Evolutionary conservation across 2,329 filamentous ascomycete genomes (phyloP), one percentile per base, ranked within the genome.

Genomic region (Pestalotiopsis sp.): DNA sequence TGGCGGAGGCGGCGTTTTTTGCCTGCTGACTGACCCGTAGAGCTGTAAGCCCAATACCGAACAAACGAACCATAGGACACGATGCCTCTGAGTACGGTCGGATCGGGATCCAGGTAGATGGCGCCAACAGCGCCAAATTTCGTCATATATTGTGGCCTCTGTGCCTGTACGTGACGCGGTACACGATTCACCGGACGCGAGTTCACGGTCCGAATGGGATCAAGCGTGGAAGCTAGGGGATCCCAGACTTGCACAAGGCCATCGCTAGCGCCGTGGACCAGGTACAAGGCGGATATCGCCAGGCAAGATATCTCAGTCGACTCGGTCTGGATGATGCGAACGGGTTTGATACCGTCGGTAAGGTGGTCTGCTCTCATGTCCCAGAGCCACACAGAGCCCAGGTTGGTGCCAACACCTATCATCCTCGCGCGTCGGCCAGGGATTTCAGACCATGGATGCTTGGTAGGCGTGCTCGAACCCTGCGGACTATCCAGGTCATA

Each of bases 181-280:
- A 95, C 92, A 36, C 94, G 90, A 7, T 92, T 91, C 1, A 93
- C 93, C 72, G 95, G 94, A 14, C 92, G 90, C 2, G 94, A 93
- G 77, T 97, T 95, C 66, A 99, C 85, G 0, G 94, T 98, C 52
- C 94, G 90, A 65, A 98, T 87, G 0, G 96, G 93, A 23, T 91
- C 90, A 20, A 86, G 81, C 0, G 87, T 92, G 1, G 95, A 98
- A 1, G 91, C 93, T 61, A 99, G 84, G n/a, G 93, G 93, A 82
- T 99, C 96, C 96, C 96, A 99, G 5, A 94, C 93, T 79, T 98
- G 96, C 4, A 97, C 95, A 3, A 98, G 87, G 0, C 96, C 95
- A 80, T 99, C 96, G 73, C 93, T 97, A 31, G 96, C 96, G 64
- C 96, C 96, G 78, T 97, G 93, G 6, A 98, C 92, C 17, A 99